Evolutionary conservation across 768 basidiomycete species (phyloP), one percentile per base, ranked within the genome.

Genomic region (Leucocoprinus leucothites): DNA sequence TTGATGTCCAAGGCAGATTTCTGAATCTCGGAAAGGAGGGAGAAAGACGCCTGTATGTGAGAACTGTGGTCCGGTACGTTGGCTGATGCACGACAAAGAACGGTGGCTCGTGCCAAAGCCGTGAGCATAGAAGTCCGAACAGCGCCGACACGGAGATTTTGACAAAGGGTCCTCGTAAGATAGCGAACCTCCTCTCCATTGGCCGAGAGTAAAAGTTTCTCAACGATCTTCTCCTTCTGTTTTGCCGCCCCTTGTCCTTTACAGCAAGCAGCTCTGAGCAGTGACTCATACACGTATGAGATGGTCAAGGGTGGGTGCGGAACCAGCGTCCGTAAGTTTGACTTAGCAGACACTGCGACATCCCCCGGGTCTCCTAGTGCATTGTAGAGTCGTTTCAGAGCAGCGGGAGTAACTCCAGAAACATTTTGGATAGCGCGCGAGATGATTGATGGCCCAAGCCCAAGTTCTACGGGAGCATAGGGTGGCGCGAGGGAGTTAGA

Each of bases 131-230:
- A 87, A 22, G 89, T 82, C 60, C 91, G 78, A 25, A 94, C 91
- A 2, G 94, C 94, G 1, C 94, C 94, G 14, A 96, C 94, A 44
- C 91, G 83, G 42, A 93, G 74, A 67, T 92, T 87, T 64, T 82
- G 81, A 25, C 78, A 82, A 24, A 94, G 74, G 2, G 82, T 90
- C 36, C 90, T 80, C 26, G 87, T 86, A 40, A 96, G 75, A 63
- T 85, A 97, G 25, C 93, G 80, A n/a, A 82, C 78, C 71, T 97
- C 92, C 69, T 96, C 94, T 21, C 93, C 94, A 56, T 78, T 82
- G 0, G 94, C 87, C 9, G 90, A 79, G 5, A 96, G 80, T n/a
- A 96, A 79, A 21, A 96, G 74, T 63, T 81, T 87, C 65, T 93
- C 85, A 1, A 94, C 86, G 16, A 91, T 75, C 36, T 82, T 82